Percentiles rank a stretch among this genome's conserved stretches.
Evolutionary conservation across 1,284 basidiomycete species (phyloP).

Genomic region (Tranzscheliella williamsii): DNA sequence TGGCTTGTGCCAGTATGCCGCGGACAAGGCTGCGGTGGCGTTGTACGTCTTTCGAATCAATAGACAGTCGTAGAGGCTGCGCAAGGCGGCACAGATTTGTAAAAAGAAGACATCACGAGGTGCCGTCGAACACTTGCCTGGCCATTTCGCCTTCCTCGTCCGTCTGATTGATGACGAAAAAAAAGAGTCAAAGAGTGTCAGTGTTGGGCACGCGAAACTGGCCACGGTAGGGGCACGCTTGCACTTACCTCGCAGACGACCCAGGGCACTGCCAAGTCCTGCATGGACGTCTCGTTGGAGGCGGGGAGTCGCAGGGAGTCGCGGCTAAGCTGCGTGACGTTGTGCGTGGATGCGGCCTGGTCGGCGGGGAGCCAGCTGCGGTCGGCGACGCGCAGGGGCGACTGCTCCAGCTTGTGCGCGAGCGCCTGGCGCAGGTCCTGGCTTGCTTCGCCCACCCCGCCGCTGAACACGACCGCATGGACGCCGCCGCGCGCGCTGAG

Average conservation of each 20-base stretch:
- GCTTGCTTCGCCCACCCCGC: conserved; percentile 26
- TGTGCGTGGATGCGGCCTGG: not conserved
- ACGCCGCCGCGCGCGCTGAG: conserved; percentile 11
- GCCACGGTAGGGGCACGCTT: not conserved
- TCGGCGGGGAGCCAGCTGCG: not conserved
- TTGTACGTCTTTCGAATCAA: no score
- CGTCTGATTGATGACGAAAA: not conserved
- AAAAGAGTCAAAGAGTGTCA: not conserved
- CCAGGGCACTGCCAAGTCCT: conserved; percentile 6
- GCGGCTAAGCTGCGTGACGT: not conserved
- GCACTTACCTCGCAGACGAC: conserved; percentile 23
- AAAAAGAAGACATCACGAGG: no score
- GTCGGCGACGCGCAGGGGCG: not conserved
- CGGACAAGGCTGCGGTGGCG: no score
- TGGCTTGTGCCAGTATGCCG: no score
- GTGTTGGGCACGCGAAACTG: not conserved
- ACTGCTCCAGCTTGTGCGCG: not conserved
- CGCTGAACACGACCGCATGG: conserved; percentile 23
- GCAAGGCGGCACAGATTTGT: no score
- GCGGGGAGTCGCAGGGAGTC: not conserved
- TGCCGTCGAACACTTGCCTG: no score
- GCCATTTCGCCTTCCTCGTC: conserved; percentile 13
- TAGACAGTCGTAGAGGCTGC: no score
- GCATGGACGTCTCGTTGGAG: not conserved
- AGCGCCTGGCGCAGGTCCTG: not conserved